phyloP scores from a whole-genome alignment of 2,329 filamentous ascomycete species.

The Fonsecaea multimorphosa region DNA sequence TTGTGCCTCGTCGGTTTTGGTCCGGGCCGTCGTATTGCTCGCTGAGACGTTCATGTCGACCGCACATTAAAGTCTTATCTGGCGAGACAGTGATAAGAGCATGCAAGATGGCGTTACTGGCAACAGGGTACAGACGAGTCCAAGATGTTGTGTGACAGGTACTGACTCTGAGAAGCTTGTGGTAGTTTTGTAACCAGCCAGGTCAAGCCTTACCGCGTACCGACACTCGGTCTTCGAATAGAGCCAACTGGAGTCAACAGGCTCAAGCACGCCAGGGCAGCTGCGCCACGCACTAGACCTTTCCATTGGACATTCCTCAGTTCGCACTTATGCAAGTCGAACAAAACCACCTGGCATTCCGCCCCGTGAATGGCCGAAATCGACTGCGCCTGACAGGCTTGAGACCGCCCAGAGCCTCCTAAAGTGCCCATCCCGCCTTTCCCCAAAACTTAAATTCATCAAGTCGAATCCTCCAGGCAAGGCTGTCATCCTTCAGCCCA shows the following conservation, averaged over 20 bases:
- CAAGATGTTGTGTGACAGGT: background rate
- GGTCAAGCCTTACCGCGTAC: background rate
- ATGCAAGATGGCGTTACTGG: background rate
- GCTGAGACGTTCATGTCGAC: background rate
- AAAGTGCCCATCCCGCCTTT: background rate
- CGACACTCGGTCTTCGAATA: background rate
- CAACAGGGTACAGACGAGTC: background rate
- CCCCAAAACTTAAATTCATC: background rate
- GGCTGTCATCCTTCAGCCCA: background rate
- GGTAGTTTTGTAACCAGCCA: slow-evolving; percentile 17
- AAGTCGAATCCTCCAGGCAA: background rate
- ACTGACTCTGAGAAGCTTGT: background rate
- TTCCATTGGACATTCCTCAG: background rate
- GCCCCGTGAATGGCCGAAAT: background rate
- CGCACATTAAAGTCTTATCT: background rate
- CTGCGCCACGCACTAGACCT: background rate
- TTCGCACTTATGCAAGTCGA: slow-evolving; percentile 4
- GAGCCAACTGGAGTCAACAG: background rate
- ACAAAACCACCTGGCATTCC: slow-evolving; percentile 20
- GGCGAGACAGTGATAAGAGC: background rate
- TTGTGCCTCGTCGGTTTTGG: background rate
- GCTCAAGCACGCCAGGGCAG: background rate
- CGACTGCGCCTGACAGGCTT: background rate
- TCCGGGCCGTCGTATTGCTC: background rate
- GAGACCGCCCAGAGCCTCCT: background rate